Conservation (phyloP, 2,329 filamentous ascomycete species). For the Clarireedia paspali region DNA sequence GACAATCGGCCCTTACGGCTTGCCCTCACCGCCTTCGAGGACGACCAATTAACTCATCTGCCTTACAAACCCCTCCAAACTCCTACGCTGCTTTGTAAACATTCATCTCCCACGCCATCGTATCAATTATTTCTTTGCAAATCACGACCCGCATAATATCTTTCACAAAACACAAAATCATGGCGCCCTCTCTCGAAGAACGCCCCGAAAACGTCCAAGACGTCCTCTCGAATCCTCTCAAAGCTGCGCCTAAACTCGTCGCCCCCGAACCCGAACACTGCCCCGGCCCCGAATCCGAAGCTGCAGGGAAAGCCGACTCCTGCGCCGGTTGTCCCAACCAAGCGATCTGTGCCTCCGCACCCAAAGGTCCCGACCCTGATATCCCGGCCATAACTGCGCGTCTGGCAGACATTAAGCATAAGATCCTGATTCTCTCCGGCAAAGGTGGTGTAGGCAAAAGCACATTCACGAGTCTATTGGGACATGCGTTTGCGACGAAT, state of each 20-base stretch:
- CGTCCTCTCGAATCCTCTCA: constrained; percentile 68
- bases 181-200: constrained; percentile 81
- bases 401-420: constrained; percentile 76
- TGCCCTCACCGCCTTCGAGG: neutral
- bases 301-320: constrained; percentile 65
- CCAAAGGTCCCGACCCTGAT: constrained; percentile 93
- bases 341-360: constrained; percentile 84
- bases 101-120: neutral
- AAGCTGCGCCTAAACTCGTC: constrained; percentile 74
- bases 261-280: constrained; percentile 97
- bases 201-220: constrained; percentile 58
- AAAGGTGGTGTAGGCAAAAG: constrained; percentile 97
- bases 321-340: constrained; percentile 96
- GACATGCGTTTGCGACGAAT: constrained; percentile 81
- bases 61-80: neutral
- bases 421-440: constrained; percentile 82
- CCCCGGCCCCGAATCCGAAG: constrained; percentile 76
- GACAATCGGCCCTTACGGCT: neutral
- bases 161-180: constrained; percentile 31
- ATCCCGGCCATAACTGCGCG: constrained; percentile 81
- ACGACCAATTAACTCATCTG: constrained; percentile 1
- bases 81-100: constrained; percentile 5
- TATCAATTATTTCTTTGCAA: neutral
- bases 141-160: neutral
- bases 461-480: constrained; percentile 82